Evolutionary conservation across 495 filamentous ascomycete genomes (phyloP), one percentile per base, ranked within the genome.

Genomic region (Podospora sp.): DNA sequence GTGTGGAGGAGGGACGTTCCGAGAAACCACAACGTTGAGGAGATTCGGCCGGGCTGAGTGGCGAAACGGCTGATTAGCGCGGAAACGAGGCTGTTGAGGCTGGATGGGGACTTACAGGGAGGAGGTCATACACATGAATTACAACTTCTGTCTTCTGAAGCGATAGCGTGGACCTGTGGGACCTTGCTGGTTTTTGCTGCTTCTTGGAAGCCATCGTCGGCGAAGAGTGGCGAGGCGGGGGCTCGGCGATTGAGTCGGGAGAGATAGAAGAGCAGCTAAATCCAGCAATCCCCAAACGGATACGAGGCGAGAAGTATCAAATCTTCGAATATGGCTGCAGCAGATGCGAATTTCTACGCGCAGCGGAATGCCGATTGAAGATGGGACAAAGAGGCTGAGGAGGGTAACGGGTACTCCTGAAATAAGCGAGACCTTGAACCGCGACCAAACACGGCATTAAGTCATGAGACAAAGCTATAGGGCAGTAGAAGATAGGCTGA

Each of bases 121-220:
- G 81, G 9, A 92, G 81, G 73, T 94, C 91, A 73, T 94, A 94
- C 71, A 92, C 88, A 72, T 93, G 88, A 72, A 94, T 92, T n/a
- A 85, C 69, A 12, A 94, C 83, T 72, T 91, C 86, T 11, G 89
- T 93, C 69, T 89, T 90, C 60, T 86, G 85, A 35, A 88, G 72
- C 2, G 87, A 87, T 51, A 85, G 71, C 6, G 86, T 89, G 36
- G 84, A 84, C 29, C 87, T 78, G 66, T 86, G 86, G 18, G 84
- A 82, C 52, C 79, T 73, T 22, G 82, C 73, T 25, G 75, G 71
- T 51, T 78, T 79, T 49, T 83, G 79, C 18, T 75, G 72, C 50
- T 79, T 80, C 53, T 79, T 79, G 16, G 82, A 74, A 27, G 80
- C 75, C 78, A 81, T 83, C 55, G 59, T 65, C 52, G 11, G 3